These are phyloP conservation scores for Mycena alexandri DNA, from an alignment of 768 basidiomycete genomes.

Conservation along the genomic window DNA sequence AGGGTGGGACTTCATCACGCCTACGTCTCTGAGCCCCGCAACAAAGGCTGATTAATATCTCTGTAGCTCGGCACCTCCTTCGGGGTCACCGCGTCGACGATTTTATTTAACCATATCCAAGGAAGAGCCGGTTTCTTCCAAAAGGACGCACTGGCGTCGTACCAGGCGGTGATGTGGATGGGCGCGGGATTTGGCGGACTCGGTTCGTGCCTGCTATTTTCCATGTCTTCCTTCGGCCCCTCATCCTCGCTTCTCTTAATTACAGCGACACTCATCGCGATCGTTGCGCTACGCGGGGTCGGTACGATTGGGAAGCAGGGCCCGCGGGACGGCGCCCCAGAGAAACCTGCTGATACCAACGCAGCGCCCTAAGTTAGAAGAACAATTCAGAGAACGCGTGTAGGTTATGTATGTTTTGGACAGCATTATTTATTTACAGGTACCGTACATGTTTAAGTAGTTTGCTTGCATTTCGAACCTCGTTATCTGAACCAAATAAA, in stretches of 20 bases:
- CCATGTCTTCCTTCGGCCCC: neutral
- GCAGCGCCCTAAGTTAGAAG: too few relatives aligned
- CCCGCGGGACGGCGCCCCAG: too few relatives aligned
- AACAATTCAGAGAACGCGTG: too few relatives aligned
- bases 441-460: too few relatives aligned
- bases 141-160: conserved; percentile 27
- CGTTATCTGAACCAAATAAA: too few relatives aligned
- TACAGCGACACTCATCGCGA: conserved; percentile 13
- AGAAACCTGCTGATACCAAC: too few relatives aligned
- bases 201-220: conserved; percentile 6
- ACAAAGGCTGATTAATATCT: too few relatives aligned
- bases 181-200: conserved; percentile 29
- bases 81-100: conserved; percentile 69
- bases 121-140: conserved; percentile 22
- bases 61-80: conserved; percentile 66
- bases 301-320: neutral
- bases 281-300: conserved; percentile 4
- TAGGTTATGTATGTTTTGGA: too few relatives aligned
- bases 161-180: conserved; percentile 36
- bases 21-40: too few relatives aligned
- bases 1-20: too few relatives aligned
- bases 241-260: neutral
- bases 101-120: conserved; percentile 63
- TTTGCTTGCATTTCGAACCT: too few relatives aligned
- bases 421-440: too few relatives aligned